Evolutionary conservation across 495 filamentous ascomycete species (phyloP).

Genomic region (Penicillium mononematosum): DNA sequence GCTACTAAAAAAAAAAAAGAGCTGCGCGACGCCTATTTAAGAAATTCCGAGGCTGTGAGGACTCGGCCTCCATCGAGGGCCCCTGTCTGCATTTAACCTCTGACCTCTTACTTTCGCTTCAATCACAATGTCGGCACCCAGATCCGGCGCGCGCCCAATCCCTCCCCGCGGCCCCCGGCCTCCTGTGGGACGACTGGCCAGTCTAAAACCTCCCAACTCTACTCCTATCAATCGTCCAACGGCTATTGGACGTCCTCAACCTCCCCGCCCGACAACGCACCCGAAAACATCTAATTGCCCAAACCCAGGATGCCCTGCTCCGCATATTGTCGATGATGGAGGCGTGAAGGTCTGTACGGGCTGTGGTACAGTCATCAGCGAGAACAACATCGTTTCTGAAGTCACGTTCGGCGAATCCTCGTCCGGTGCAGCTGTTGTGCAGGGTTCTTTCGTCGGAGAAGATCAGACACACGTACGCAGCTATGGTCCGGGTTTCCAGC

Average conservation of each 20-base stretch:
- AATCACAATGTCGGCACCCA: slow-evolving; percentile 32
- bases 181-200: slow-evolving; percentile 44
- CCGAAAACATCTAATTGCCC: slow-evolving; percentile 46
- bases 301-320: slow-evolving; percentile 49
- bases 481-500: slow-evolving; percentile 55
- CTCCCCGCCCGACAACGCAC: slow-evolving; percentile 39
- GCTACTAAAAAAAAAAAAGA: slow-evolving; percentile 5
- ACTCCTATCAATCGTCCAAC: slow-evolving; percentile 43
- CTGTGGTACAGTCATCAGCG: slow-evolving; percentile 79
- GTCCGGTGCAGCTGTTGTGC: slow-evolving; percentile 82
- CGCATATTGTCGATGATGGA: slow-evolving; percentile 53
- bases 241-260: slow-evolving; percentile 34
- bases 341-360: slow-evolving; percentile 65
- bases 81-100: not conserved
- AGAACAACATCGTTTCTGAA: slow-evolving; percentile 86
- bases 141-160: slow-evolving; percentile 36
- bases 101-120: not conserved
- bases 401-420: slow-evolving; percentile 83
- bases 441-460: slow-evolving; percentile 82
- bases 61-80: slow-evolving; percentile 6
- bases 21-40: not conserved
- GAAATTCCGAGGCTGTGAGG: slow-evolving; percentile 5
- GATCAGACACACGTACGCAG: slow-evolving; percentile 69
- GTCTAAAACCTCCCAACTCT: slow-evolving; percentile 35
- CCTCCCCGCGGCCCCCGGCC: slow-evolving; percentile 34